These are phyloP conservation scores for Piromyces finnis DNA, from an alignment of 192 early-diverging fungal genomes.

Conservation along the genomic window DNA sequence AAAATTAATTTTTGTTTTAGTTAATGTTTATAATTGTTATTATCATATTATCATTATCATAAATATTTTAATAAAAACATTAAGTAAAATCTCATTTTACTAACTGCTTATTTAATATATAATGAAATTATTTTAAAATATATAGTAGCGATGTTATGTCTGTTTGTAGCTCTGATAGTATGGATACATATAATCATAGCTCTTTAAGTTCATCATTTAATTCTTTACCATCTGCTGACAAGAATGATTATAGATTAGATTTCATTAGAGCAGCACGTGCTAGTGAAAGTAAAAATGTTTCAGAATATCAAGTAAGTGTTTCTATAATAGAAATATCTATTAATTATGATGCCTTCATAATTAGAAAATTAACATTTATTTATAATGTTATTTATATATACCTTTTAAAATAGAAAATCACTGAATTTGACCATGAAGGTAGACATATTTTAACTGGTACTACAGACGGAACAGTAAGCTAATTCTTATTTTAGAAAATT, in stretches of 20 bases:
- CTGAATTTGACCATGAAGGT: background rate
- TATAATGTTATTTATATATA: background rate
- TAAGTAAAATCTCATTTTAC: too few species aligned
- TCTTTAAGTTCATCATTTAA: background rate
- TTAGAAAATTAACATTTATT: too few species aligned
- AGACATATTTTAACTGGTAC: background rate
- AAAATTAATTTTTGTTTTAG: too few species aligned
- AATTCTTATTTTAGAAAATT: too few species aligned
- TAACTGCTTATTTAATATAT: too few species aligned
- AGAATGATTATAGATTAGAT: background rate
- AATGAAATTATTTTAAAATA: background rate
- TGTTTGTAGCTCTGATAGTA: background rate
- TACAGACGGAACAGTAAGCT: background rate
- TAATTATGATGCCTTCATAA: too few species aligned
- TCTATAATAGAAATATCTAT: too few species aligned
- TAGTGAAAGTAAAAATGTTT: background rate
- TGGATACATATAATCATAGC: background rate
- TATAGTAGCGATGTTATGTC: background rate
- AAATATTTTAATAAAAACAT: too few species aligned
- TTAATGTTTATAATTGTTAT: too few species aligned
- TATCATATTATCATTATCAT: too few species aligned
- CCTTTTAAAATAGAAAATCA: background rate
- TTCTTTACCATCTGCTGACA: background rate
- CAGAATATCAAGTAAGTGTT: background rate
- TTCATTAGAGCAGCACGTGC: background rate